Percentiles rank a stretch among this genome's conserved stretches.
Evolutionary conservation across 1,139 yeast genomes (phyloP).

Genomic region (Spathaspora sp.): DNA sequence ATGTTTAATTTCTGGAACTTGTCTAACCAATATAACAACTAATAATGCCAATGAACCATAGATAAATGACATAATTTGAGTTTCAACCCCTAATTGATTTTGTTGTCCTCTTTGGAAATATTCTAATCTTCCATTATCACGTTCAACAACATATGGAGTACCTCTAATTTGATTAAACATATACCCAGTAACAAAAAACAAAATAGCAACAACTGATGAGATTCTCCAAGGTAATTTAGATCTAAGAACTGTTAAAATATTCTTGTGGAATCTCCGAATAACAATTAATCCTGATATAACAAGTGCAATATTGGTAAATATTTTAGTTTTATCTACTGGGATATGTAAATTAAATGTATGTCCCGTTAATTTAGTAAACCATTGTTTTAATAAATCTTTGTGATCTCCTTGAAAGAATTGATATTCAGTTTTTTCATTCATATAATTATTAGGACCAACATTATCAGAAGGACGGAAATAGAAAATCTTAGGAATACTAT

Average conservation of each 20-base stretch:
- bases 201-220: conserved; percentile 54
- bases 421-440: conserved; percentile 41
- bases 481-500: conserved; percentile 78
- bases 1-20: conserved; percentile 45
- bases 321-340: conserved; percentile 57
- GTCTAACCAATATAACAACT: conserved; percentile 49
- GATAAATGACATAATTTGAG: conserved; percentile 68
- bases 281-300: conserved; percentile 25
- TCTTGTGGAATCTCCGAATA: conserved; percentile 31
- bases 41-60: conserved; percentile 58
- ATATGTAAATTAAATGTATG: conserved; percentile 46
- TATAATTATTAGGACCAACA: conserved; percentile 26
- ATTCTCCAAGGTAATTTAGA: conserved; percentile 62
- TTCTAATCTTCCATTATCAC: conserved; percentile 52
- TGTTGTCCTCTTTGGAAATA: conserved; percentile 71
- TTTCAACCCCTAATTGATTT: conserved; percentile 76
- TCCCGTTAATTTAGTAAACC: conserved; percentile 42
- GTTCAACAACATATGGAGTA: conserved; percentile 65
- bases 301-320: conserved; percentile 46
- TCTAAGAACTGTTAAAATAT: conserved; percentile 25
- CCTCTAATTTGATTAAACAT: conserved; percentile 90
- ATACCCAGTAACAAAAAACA: conserved; percentile 83
- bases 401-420: conserved; percentile 59
- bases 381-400: conserved; percentile 36
- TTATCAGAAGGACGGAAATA: conserved; percentile 59